A percentile compares a stretch with the other conserved stretches of the same genome.
Evolutionary conservation across 257 asterid genomes (phyloP).

Genomic region (Jacaranda copaia): DNA sequence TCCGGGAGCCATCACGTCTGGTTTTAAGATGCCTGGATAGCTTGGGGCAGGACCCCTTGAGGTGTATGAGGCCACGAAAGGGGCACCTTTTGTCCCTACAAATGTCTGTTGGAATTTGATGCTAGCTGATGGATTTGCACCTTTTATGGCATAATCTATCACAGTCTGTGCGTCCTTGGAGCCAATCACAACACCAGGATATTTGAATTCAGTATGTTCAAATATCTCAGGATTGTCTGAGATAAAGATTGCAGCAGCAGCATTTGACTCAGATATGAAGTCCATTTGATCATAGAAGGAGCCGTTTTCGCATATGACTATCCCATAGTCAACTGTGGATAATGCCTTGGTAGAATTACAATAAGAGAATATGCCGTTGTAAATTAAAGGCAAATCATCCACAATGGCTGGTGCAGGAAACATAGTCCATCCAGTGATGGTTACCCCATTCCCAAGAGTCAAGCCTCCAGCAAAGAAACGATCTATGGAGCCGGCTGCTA

Average conservation of each 20-base stretch:
- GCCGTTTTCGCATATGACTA: conserved; percentile 37
- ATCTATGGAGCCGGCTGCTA: conserved; percentile 46
- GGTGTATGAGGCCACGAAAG: conserved; percentile 36
- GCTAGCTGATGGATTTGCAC: conserved; percentile 11
- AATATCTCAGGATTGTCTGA: conserved; percentile 19
- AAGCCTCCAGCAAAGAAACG: conserved; percentile 47
- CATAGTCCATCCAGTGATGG: conserved; percentile 44
- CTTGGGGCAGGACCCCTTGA: conserved; percentile 51
- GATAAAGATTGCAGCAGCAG: conserved; percentile 25
- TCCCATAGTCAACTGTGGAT: background rate
- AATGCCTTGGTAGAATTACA: conserved; percentile 37
- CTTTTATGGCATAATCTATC: conserved; percentile 28
- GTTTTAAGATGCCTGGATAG: conserved; percentile 48
- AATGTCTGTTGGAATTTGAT: conserved; percentile 48
- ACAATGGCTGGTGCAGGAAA: conserved; percentile 39
- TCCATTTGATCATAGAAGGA: background rate
- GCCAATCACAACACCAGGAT: conserved; percentile 38
- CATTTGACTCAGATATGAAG: conserved; percentile 19
- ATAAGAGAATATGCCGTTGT: conserved; percentile 38
- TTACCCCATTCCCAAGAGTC: conserved; percentile 44
- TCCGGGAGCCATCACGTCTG: conserved; percentile 57
- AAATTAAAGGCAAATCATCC: conserved; percentile 26
- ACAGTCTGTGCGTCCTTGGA: conserved; percentile 27
- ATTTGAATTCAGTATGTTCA: background rate
- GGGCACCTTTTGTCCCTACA: conserved; percentile 41